phyloP scores from a whole-genome alignment of 1,284 basidiomycete species.

The Caloboletus inedulis region DNA sequence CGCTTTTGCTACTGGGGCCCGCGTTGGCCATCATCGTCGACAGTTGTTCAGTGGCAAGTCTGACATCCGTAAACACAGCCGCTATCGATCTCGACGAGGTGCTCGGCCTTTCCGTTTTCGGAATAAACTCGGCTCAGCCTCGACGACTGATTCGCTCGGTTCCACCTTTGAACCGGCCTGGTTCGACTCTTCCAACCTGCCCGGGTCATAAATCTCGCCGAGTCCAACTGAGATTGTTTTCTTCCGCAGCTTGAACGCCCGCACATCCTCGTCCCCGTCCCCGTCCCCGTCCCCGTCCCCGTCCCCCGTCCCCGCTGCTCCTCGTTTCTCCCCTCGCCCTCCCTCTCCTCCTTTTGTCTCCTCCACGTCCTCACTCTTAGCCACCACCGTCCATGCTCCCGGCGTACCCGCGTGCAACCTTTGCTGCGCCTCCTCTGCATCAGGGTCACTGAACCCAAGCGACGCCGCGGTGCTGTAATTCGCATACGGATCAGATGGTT shows the following conservation, averaged over 20 bases:
- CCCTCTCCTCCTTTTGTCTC: constrained; percentile 33
- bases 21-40: background rate
- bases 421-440: constrained; percentile 61
- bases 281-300: constrained; percentile 48
- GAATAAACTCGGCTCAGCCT: constrained; percentile 15
- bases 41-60: no score
- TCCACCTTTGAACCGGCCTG: constrained; percentile 3
- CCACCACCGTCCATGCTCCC: constrained; percentile 84
- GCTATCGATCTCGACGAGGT: background rate
- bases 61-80: background rate
- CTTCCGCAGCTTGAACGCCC: constrained; percentile 65
- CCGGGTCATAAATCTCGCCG: constrained; percentile 72
- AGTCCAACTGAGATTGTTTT: constrained; percentile 54
- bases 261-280: constrained; percentile 47
- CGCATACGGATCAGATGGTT: constrained; percentile 67
- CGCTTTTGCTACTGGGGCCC: no score
- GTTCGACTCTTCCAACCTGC: constrained; percentile 45
- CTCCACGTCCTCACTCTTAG: background rate
- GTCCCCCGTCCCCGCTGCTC: constrained; percentile 16
- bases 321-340: constrained; percentile 15
- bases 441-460: constrained; percentile 75
- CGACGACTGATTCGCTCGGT: constrained; percentile 11
- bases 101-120: constrained; percentile 20
- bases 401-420: constrained; percentile 67
- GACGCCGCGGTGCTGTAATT: constrained; percentile 88